Conservation (phyloP, 2,329 filamentous ascomycete species). For the Neurospora sp. region DNA sequence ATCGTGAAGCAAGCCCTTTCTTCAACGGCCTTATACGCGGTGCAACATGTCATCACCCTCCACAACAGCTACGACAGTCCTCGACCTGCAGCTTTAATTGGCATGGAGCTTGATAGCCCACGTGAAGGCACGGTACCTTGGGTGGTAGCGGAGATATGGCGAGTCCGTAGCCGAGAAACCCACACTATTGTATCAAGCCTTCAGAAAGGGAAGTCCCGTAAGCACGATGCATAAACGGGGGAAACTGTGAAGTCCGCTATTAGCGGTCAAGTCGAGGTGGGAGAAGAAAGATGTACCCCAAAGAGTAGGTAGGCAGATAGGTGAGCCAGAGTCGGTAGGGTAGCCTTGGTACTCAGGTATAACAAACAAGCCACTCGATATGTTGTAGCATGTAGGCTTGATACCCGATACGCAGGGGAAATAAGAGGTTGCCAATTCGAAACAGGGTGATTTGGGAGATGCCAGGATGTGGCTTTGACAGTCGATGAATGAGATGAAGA, state of each 20-base stretch:
- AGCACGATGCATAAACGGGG: not conserved
- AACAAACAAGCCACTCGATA: not conserved
- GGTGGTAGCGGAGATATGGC: not conserved
- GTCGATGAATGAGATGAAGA: constrained; percentile 11
- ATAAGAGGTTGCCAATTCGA: not conserved
- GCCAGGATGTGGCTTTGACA: not conserved
- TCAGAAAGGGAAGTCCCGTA: not conserved
- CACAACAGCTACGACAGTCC: not conserved
- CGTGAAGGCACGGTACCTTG: not conserved
- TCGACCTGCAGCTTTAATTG: not conserved
- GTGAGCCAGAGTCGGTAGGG: not conserved
- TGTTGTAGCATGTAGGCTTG: not conserved
- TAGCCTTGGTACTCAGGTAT: not conserved
- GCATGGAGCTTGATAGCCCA: not conserved
- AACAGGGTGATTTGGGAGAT: not conserved
- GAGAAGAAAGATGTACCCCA: not conserved
- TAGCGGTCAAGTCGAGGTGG: not conserved
- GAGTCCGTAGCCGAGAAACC: not conserved
- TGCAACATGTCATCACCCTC: not conserved
- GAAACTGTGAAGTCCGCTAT: not conserved
- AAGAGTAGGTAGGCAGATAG: not conserved
- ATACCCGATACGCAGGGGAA: not conserved
- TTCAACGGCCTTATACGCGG: not conserved
- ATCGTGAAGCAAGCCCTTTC: not conserved
- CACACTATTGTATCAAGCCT: not conserved